Base-by-base conservation (phyloP, 495 filamentous ascomycete genomes). In the Pyrenopolyporus hunteri region DNA sequence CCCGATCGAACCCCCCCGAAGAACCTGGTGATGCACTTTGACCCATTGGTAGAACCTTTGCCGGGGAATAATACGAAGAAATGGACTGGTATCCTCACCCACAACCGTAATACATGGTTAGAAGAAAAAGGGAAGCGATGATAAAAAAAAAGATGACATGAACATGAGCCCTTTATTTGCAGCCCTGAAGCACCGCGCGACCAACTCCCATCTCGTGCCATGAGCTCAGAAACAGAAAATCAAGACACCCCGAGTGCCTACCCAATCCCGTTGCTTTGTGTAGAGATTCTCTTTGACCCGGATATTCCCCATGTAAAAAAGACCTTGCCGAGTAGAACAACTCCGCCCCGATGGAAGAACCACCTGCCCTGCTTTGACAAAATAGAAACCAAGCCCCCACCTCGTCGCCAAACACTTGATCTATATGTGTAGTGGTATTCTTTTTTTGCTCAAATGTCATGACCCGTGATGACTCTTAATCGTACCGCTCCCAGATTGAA, bases 151-250 rank as follows among this genome's bases (percentile, higher is more conserved):
- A 63, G 23, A 53, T 55, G 42, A 62, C 55, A 71, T 67, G 55
- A 68, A 71, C 56, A 70, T 71, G 63, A 67, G 61, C 69, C 69
- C 52, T 71, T 59, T 71, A 71, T 71, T 69, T 71, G 69, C 69
- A 71, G 63, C 66, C 66, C 69, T 37, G 47, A 58, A 63, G 56
- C 67, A 71, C 62, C 68, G 66, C 57, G 65, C 53, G 53, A 64
- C 63, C 64, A 64, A 71, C 69, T 65, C 64, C 69, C 69, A 56
- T 64, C 52, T 69, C 63, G 69, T 71, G 66, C 68, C 69, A 57
- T 64, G 69, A 71, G 69, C 63, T 56, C 46, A 44, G 63, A 57
- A 66, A 64, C 64, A 64, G 13, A 45, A 56, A 60, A 71, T 54
- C 50, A 66, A 55, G 59, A 53, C 59, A 69, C 69, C 50, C 61